A percentile compares a stretch with the other conserved stretches of the same genome.
Evolutionary conservation across 257 asterid species (phyloP).

Genomic region (Gentiana straminea): DNA sequence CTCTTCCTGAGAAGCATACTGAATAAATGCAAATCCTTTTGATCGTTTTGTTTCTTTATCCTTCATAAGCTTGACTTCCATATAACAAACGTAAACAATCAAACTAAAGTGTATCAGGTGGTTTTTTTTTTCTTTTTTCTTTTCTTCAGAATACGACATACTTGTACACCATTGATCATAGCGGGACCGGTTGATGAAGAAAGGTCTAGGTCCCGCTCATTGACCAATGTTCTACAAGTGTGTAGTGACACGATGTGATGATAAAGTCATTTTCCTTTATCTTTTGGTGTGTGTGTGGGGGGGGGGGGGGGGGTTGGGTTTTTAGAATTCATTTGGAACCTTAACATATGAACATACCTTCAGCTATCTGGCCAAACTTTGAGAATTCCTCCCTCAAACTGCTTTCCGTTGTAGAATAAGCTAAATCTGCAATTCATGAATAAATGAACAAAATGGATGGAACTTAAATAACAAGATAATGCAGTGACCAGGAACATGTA

Average conservation of each 20-base stretch:
- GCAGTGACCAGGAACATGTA: too few relatives aligned
- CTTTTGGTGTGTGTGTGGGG: too few relatives aligned
- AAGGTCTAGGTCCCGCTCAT: too few relatives aligned
- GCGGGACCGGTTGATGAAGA: too few relatives aligned
- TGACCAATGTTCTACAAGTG: too few relatives aligned
- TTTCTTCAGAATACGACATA: background rate
- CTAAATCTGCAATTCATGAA: slow-evolving; percentile 24
- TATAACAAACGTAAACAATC: background rate
- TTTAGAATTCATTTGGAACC: background rate
- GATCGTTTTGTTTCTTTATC: slow-evolving; percentile 36
- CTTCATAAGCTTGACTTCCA: slow-evolving; percentile 33
- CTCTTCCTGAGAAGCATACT: slow-evolving; percentile 47
- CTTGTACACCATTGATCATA: too few relatives aligned
- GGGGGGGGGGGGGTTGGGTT: background rate
- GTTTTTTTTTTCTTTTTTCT: too few relatives aligned
- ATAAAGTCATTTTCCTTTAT: too few relatives aligned
- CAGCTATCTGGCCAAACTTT: slow-evolving; percentile 51
- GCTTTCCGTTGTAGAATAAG: slow-evolving; percentile 39
- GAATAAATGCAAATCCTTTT: slow-evolving; percentile 54
- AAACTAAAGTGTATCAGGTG: background rate
- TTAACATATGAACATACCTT: slow-evolving; percentile 25
- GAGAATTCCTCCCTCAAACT: slow-evolving; percentile 38
- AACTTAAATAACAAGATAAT: too few relatives aligned
- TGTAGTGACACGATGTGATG: too few relatives aligned
- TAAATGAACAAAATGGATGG: too few relatives aligned